Evolutionary conservation across 257 asterid genomes (phyloP), one percentile per base, ranked within the genome.

Genomic region (Capsicum rhomboideum): DNA sequence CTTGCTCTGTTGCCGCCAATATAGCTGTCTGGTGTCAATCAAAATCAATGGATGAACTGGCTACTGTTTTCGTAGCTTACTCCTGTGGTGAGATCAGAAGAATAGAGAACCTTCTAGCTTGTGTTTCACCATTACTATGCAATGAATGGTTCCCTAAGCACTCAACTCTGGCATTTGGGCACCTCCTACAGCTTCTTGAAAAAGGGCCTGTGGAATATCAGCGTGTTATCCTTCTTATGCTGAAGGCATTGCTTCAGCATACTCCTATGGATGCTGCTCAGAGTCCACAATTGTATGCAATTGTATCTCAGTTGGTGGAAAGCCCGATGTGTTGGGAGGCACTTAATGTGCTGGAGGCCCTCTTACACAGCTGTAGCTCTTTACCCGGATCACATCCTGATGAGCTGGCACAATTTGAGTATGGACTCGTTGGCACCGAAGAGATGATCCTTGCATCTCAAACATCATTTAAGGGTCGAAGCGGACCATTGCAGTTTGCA

Each of bases 241-340:
- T 97, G 37, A 97, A 96, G 87, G 99, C 99, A 18, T 83, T 97
- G 83, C 99, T 97, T 84, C 99, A 97, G 89, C 99, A 95, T 83
- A 97, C 99, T 21, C 95, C 98, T 8, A 97, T 95, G 85, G 98
- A 97, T 82, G 94, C 99, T 0, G 91, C 98, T 66, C 99, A 95
- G 91, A 95, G 98, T 78, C 99, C 99, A 20, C 99, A 97, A 74
- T 93, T 97, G 97, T 97, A 93, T 72, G 98, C 98, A 18, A 91
- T 97, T 10, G 99, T 97, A 49, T 97, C 99, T 49, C 99, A 93
- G 86, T 93, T 97, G 58, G 98, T 97, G 20, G 99, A 97, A 88
- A 97, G 99, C 82, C 94, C 99, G 14, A 86, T 97, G 74, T 93
- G 98, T 91, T 95, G 96, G 98, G 99, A 97, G 89, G 99, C 99